phyloP scores from a whole-genome alignment of 257 asterid species.

The Cynanchum wilfordii region DNA sequence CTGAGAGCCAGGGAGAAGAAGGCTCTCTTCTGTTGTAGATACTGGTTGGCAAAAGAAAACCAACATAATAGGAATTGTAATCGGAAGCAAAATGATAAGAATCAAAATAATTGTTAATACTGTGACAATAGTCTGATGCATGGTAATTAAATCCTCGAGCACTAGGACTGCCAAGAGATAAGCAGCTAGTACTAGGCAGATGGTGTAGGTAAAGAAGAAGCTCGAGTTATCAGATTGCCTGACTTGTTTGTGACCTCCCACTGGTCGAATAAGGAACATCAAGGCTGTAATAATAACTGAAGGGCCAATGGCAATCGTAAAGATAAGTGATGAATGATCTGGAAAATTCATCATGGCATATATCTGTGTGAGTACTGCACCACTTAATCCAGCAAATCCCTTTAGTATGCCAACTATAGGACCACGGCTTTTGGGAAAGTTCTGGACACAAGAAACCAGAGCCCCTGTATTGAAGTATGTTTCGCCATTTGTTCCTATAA shows the following conservation, averaged over 20 bases:
- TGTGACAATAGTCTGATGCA: conserved; percentile 21
- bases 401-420: conserved; percentile 36
- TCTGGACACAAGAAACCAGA: conserved; percentile 34
- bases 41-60: conserved; percentile 25
- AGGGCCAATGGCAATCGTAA: conserved; percentile 37
- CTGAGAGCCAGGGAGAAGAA: conserved; percentile 25
- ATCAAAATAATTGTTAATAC: conserved; percentile 26
- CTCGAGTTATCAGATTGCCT: conserved; percentile 27
- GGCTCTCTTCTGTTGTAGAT: conserved; percentile 27
- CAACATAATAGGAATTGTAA: conserved; percentile 30
- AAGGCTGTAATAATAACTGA: conserved; percentile 26
- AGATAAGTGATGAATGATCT: conserved; percentile 30
- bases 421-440: conserved; percentile 37
- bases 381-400: conserved; percentile 42
- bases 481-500: conserved; percentile 38
- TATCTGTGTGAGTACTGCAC: conserved; percentile 38
- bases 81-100: conserved; percentile 30
- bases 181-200: conserved; percentile 35
- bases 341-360: conserved; percentile 36
- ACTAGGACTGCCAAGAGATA: conserved; percentile 32
- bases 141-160: conserved; percentile 26
- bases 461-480: conserved; percentile 43
- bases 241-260: conserved; percentile 35
- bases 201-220: conserved; percentile 30
- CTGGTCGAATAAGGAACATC: conserved; percentile 39